Base-by-base conservation (phyloP, 352 stramenopile species). In the Phytophthora tentaculata region DNA sequence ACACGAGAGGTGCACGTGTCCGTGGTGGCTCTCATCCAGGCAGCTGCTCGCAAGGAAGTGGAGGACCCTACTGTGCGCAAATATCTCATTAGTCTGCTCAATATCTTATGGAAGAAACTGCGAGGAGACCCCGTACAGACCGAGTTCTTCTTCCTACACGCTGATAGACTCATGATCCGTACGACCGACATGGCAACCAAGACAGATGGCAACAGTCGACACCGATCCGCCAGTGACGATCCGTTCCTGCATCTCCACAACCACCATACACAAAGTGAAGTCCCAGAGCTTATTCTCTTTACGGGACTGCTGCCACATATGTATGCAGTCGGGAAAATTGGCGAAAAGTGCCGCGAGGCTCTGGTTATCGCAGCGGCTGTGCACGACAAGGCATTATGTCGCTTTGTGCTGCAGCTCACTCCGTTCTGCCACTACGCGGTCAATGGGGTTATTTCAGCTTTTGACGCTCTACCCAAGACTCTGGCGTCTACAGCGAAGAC, bases 351-450 rank as follows among this genome's bases (percentile, higher is more conserved):
- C 50, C 84, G 88, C 6, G 88, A 96, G 60, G 86, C 86, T 22
- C 73, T 96, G 10, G 85, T 92, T 16, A 95, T 96, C 67, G 86
- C 88, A 0, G 85, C 88, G 0, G 80, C 81, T 2, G 67, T 95
- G 51, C 87, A 93, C 9, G 88, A 95, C 51, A 82, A 88, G 22
- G 77, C 85, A 13, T 72, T 96, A 9, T 91, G 79, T 51, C 86
- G 84, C 14, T 96, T 96, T 55, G 80, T 96, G n/a, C 62, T 96
- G 44, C 80, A 88, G 61, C 81, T 96, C 56, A 95, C 88, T 24
- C 88, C 88, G 5, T 96, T 96, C 61, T 96, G 88, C 54, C 86
- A 95, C 69, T 95, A 96, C 52, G 86, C 86, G 5, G 83, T 96
- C 24, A 94, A 91, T 48, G 88, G 88, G 5, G 79, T 96, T 10